Percentiles rank a stretch among this genome's conserved stretches.
Conservation (phyloP, 441 rosid genomes). For the Adansonia grandidieri region DNA sequence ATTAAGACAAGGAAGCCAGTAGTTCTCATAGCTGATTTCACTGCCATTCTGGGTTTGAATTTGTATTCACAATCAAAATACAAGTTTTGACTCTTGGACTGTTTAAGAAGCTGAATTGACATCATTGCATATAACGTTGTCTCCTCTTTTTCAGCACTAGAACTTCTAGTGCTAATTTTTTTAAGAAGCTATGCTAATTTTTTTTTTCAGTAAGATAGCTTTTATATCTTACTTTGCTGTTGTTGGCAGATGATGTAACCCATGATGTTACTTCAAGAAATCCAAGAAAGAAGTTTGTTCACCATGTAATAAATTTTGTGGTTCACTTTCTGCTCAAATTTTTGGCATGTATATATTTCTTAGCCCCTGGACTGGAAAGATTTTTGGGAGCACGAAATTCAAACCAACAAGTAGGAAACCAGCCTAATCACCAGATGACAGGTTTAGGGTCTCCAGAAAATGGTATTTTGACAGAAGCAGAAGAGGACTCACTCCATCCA, state of each 20-base stretch:
- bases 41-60: not conserved
- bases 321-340: conserved; percentile 53
- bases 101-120: not conserved
- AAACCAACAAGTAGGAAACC: conserved; percentile 41
- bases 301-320: conserved; percentile 39
- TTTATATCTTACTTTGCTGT: conserved; percentile 27
- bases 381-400: conserved; percentile 39
- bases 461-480: conserved; percentile 41
- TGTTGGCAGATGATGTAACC: conserved; percentile 53
- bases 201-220: conserved; percentile 4
- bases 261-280: conserved; percentile 36
- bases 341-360: conserved; percentile 52
- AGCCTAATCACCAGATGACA: conserved; percentile 37
- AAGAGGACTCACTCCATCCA: conserved; percentile 60
- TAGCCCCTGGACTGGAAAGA: conserved; percentile 51
- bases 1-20: not conserved
- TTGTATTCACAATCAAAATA: not conserved
- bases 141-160: conserved; percentile 4
- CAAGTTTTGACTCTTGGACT: not conserved
- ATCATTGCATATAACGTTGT: not conserved
- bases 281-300: conserved; percentile 43
- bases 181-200: not conserved
- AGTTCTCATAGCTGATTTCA: not conserved
- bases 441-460: conserved; percentile 48
- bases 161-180: conserved; percentile 5